Conservation (phyloP, 2,329 filamentous ascomycete genomes). For the Cercospora sp. region DNA sequence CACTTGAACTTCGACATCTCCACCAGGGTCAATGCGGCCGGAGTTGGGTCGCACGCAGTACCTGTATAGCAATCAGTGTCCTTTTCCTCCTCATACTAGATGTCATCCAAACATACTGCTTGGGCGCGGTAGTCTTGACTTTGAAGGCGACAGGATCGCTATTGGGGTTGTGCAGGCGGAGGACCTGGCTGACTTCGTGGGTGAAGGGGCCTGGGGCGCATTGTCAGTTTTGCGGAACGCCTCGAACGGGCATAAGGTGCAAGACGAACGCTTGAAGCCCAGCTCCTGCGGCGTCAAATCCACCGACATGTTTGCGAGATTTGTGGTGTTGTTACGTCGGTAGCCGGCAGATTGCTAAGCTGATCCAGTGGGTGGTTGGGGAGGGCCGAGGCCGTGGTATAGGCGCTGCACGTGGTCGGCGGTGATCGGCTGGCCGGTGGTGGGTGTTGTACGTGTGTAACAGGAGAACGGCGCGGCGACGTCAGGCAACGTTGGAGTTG, state of each 20-base stretch:
- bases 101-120: conserved; percentile 71
- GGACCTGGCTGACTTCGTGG: conserved; percentile 62
- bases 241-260: not conserved
- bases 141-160: conserved; percentile 64
- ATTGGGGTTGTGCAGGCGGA: conserved; percentile 61
- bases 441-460: conserved; percentile 1
- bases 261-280: conserved; percentile 80
- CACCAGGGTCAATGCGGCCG: conserved; percentile 86
- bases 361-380: conserved; percentile 8
- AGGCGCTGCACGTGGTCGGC: not conserved
- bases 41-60: conserved; percentile 98
- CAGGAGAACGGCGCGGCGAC: not conserved
- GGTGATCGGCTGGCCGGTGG: not conserved
- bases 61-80: conserved; percentile 50
- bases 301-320: conserved; percentile 73
- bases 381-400: conserved; percentile 1
- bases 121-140: conserved; percentile 98
- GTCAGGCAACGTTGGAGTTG: not conserved
- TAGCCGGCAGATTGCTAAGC: conserved; percentile 8
- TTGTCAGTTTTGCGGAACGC: conserved; percentile 19
- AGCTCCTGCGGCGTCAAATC: conserved; percentile 90
- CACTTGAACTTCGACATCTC: conserved; percentile 93
- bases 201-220: conserved; percentile 59
- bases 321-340: conserved; percentile 9
- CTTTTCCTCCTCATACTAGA: not conserved